These are phyloP conservation scores for Nannochloris sp. DNA, from an alignment of 139 green algal species.

Conservation along the genomic window DNA sequence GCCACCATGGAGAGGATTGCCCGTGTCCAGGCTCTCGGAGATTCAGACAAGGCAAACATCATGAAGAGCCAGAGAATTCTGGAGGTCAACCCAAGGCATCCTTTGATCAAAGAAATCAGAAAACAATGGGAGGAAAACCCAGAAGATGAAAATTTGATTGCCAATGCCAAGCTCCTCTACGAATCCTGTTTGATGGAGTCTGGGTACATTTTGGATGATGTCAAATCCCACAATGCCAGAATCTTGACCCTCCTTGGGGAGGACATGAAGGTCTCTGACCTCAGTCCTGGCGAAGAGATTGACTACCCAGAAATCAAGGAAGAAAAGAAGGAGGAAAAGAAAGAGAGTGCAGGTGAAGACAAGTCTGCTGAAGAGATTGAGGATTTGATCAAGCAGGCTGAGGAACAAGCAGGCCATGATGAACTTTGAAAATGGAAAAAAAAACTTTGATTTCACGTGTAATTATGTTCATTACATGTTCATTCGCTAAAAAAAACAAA, in stretches of 20 bases:
- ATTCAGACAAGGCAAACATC: conserved; percentile 14
- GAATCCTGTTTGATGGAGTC: conserved; percentile 87
- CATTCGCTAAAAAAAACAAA: too few species aligned
- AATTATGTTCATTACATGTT: background rate
- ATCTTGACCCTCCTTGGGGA: conserved; percentile 1
- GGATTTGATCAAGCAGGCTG: conserved; percentile 4
- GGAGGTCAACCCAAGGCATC: conserved; percentile 96
- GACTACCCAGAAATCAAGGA: conserved; percentile 6
- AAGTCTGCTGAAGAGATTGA: background rate
- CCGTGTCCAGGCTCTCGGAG: conserved; percentile 33
- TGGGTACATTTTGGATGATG: conserved; percentile 33
- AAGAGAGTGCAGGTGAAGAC: background rate
- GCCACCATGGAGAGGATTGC: conserved; percentile 99
- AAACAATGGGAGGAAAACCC: conserved; percentile 27
- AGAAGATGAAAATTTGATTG: conserved; percentile 19
- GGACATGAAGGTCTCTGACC: background rate
- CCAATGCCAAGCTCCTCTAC: conserved; percentile 73
- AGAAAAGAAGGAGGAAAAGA: conserved; percentile 3
- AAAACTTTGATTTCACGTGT: background rate
- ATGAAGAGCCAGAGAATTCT: conserved; percentile 56
- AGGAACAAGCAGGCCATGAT: background rate
- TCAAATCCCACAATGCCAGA: conserved; percentile 1
- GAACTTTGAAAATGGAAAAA: conserved; percentile 9
- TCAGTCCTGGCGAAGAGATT: background rate
- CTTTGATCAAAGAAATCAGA: conserved; percentile 75